Evolutionary conservation across 495 filamentous ascomycete genomes (phyloP), one percentile per base, ranked within the genome.

Genomic region (Astrothelium macrocarpum): DNA sequence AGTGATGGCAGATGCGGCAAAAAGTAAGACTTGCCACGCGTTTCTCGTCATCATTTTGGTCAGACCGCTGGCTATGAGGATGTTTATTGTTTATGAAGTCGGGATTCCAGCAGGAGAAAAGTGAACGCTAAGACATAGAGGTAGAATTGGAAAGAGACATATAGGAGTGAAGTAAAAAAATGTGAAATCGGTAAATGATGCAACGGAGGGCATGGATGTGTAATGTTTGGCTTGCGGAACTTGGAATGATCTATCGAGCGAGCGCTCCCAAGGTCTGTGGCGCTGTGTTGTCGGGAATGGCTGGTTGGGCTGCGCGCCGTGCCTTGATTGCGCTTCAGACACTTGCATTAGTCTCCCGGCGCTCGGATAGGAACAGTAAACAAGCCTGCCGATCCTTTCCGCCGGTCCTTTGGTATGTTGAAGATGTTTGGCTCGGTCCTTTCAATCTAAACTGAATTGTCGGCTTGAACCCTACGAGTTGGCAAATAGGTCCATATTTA

Each of bases 201-300:
- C 5, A 16, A 25, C 25, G 25, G 10, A 56, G 10, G 25, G 25
- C 25, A 10, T 0, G 20, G 49, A 56, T 28, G 25, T 9, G 49
- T 56, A 29, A 56, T 56, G 49, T 56, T 56, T 56, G 20, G 49
- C 23, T 9, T 0, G 23, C 25, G 49, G 49, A 12, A 56, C 20
- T 29, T 56, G 49, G 49, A 56, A 56, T 56, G 49, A 29, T 56
- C 23, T 29, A 9, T 28, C 23, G 49, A 56, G 23, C 49, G 1
- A 56, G 49, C 20, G 49, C 49, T 49, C 12, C 10, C n/a, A n/a
- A 29, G 12, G 23, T n/a, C 16, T 5, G 45, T 18, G 45, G 16
- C 25, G 49, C 25, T 28, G 25, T 56, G 49, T 56, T 56, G 25
- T 56, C 49, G 49, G 49, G 49, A 56, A 56, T 56, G 49, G 49